A percentile compares a stretch with the other conserved stretches of the same genome.
These are phyloP conservation scores for Vishniacozyma victoriae DNA, from an alignment of 768 basidiomycete species.

Conservation along the genomic window DNA sequence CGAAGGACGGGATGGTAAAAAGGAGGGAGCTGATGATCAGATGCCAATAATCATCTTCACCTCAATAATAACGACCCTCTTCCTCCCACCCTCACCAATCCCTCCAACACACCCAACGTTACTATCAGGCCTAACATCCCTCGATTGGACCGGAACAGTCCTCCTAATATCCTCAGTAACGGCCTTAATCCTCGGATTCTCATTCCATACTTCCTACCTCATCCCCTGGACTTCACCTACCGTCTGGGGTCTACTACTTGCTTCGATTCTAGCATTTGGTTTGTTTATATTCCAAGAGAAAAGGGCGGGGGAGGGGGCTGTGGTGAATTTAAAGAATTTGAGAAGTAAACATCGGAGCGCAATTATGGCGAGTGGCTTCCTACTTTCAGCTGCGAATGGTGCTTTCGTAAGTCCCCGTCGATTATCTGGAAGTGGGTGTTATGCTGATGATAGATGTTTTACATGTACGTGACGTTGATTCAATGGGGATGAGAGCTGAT, in stretches of 20 bases:
- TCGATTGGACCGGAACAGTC: constrained; percentile 40
- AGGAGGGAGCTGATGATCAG: too few relatives aligned
- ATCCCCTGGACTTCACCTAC: constrained; percentile 38
- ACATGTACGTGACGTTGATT: constrained; percentile 18
- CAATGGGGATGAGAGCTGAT: background rate
- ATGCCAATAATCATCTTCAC: constrained; percentile 38
- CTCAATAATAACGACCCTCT: constrained; percentile 23
- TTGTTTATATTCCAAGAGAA: constrained; percentile 30
- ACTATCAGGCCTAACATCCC: constrained; percentile 28
- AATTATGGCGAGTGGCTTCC: constrained; percentile 37
- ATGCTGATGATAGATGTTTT: constrained; percentile 25
- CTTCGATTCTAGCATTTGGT: constrained; percentile 6
- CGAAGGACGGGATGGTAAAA: background rate
- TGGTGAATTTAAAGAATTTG: constrained; percentile 38
- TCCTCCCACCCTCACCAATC: constrained; percentile 32
- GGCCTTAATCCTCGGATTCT: constrained; percentile 41
- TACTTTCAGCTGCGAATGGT: constrained; percentile 34
- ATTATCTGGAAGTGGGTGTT: background rate
- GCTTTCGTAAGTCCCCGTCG: constrained; percentile 35
- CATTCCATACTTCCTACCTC: constrained; percentile 44
- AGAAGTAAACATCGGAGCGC: constrained; percentile 28
- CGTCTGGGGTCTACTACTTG: constrained; percentile 40
- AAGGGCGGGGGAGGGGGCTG: constrained; percentile 24
- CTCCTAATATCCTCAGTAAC: constrained; percentile 34
- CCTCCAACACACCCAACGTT: constrained; percentile 26